A percentile compares a stretch with the other conserved stretches of the same genome.
These are phyloP conservation scores for Sordariomycetes sp. DNA, from an alignment of 2,329 filamentous ascomycete species.

Conservation along the genomic window DNA sequence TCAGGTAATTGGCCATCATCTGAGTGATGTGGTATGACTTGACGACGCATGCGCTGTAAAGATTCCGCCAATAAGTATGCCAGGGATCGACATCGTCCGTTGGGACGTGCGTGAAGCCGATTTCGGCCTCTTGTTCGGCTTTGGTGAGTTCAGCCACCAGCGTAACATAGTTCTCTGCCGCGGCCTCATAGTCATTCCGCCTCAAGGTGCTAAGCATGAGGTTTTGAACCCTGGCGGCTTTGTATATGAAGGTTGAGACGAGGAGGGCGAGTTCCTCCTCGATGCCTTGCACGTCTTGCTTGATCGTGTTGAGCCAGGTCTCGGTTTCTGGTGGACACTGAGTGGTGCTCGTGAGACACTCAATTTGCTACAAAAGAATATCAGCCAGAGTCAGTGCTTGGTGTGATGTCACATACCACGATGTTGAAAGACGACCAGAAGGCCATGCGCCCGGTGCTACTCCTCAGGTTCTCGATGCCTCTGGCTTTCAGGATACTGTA, in stretches of 20 bases:
- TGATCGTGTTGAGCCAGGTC: conserved; percentile 23
- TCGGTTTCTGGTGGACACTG: conserved; percentile 24
- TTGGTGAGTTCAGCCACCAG: conserved; percentile 14
- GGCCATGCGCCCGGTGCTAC: conserved; percentile 13
- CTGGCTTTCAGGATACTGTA: conserved; percentile 25
- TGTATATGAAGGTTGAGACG: conserved; percentile 17
- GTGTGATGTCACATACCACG: conserved; percentile 16
- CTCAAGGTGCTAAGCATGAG: conserved; percentile 16
- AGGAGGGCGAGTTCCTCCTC: conserved; percentile 17
- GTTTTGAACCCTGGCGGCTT: conserved; percentile 16
- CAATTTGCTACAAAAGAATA: conserved; percentile 24
- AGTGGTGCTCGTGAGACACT: conserved; percentile 19
- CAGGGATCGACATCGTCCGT: conserved; percentile 9
- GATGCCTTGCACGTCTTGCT: conserved; percentile 10
- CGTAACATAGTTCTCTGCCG: conserved; percentile 14
- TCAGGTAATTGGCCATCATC: conserved; percentile 23
- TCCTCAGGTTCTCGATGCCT: conserved; percentile 15
- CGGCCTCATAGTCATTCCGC: conserved; percentile 15
- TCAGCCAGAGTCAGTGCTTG: too few species aligned
- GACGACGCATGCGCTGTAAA: conserved; percentile 21
- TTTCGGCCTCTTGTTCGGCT: conserved; percentile 12
- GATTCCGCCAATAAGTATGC: conserved; percentile 24
- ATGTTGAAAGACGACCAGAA: conserved; percentile 30
- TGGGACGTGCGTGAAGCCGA: neutral
- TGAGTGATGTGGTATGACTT: conserved; percentile 23